Evolutionary conservation across 805 yeast species (phyloP).

Genomic region (Yamadazyma endophytica): DNA sequence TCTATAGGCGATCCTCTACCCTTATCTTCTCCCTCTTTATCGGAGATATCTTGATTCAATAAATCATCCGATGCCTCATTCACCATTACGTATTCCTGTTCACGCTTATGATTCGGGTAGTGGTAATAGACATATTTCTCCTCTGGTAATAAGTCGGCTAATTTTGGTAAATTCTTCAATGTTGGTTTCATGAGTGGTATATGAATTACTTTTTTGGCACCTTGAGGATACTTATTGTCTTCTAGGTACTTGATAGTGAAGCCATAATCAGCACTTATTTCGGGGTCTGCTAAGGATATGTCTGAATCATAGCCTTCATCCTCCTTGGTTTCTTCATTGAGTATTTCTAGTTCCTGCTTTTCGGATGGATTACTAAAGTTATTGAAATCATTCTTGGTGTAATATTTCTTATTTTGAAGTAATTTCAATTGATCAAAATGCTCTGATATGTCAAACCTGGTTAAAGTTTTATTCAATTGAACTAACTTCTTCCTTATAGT

Average conservation of each 20-base stretch:
- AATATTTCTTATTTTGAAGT: slow-evolving; percentile 15
- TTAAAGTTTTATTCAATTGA: slow-evolving; percentile 21
- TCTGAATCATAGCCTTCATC: slow-evolving; percentile 42
- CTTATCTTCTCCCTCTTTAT: background rate
- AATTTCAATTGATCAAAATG: slow-evolving; percentile 18
- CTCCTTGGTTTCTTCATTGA: slow-evolving; percentile 14
- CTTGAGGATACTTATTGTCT: slow-evolving; percentile 7
- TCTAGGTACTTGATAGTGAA: slow-evolving; percentile 39
- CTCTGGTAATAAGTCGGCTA: slow-evolving; percentile 25
- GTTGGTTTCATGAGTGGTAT: slow-evolving; percentile 43
- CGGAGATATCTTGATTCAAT: background rate
- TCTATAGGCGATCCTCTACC: slow-evolving; percentile 2
- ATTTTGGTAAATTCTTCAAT: slow-evolving; percentile 36
- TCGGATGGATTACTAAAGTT: slow-evolving; percentile 14
- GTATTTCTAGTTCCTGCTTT: slow-evolving; percentile 1
- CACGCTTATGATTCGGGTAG: slow-evolving; percentile 18
- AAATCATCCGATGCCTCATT: slow-evolving; percentile 2
- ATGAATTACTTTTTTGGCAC: slow-evolving; percentile 29
- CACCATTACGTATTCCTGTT: slow-evolving; percentile 5
- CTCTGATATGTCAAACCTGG: slow-evolving; percentile 18
- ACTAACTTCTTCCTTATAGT: slow-evolving; percentile 56
- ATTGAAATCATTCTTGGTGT: slow-evolving; percentile 31
- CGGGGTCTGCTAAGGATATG: slow-evolving; percentile 51
- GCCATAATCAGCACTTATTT: slow-evolving; percentile 44
- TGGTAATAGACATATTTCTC: slow-evolving; percentile 29